Percentiles rank a stretch among this genome's conserved stretches.
Evolutionary conservation across 768 basidiomycete genomes (phyloP).

Genomic region (Russula earlei): DNA sequence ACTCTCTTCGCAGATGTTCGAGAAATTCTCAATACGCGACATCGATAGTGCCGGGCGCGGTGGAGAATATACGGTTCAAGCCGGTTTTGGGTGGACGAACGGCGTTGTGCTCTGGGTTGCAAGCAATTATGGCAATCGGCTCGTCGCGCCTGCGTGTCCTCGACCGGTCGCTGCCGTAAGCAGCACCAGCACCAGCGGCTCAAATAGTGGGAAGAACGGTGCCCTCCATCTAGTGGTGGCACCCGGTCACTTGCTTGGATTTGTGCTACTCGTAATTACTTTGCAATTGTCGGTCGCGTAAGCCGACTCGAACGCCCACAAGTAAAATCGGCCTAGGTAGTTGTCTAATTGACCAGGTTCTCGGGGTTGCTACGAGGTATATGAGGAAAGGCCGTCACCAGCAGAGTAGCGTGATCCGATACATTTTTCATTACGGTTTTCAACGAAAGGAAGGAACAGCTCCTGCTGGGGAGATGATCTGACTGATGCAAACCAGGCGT

Average conservation of each 20-base stretch:
- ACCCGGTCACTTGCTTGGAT: not conserved
- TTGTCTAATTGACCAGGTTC: too few relatives aligned
- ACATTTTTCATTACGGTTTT: too few relatives aligned
- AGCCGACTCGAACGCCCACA: not conserved
- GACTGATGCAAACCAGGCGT: too few relatives aligned
- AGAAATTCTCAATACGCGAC: constrained; percentile 75
- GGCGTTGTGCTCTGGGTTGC: constrained; percentile 72
- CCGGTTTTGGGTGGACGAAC: constrained; percentile 87
- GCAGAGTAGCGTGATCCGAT: too few relatives aligned
- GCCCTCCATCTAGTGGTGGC: not conserved
- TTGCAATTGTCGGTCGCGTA: not conserved
- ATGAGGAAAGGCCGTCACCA: too few relatives aligned
- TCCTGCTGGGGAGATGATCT: too few relatives aligned
- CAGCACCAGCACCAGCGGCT: not conserved
- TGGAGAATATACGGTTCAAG: constrained; percentile 80
- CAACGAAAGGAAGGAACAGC: too few relatives aligned
- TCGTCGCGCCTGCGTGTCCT: constrained; percentile 61
- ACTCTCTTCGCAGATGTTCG: constrained; percentile 55
- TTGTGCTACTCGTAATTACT: not conserved
- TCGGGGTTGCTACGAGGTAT: too few relatives aligned
- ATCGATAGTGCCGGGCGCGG: constrained; percentile 72
- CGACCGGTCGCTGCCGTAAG: constrained; percentile 14
- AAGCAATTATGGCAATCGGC: constrained; percentile 48
- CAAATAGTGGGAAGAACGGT: not conserved
- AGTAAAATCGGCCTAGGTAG: too few relatives aligned